phyloP scores from a whole-genome alignment of 1,284 basidiomycete genomes.

The Irpex lacteus region DNA sequence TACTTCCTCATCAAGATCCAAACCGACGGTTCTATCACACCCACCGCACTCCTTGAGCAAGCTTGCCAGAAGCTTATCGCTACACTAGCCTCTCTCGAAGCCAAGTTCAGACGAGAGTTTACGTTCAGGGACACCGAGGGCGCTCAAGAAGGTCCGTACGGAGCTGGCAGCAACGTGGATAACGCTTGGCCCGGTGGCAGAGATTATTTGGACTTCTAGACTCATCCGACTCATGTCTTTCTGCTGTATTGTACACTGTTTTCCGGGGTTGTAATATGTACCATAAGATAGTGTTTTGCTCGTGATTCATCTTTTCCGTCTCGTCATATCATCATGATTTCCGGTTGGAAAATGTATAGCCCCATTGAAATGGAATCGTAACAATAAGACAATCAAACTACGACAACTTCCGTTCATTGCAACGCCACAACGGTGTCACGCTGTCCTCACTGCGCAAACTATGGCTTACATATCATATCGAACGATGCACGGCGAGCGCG shows the following conservation, averaged over 20 bases:
- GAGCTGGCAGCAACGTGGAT: slow-evolving; percentile 39
- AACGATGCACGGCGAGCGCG: neutral
- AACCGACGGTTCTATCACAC: slow-evolving; percentile 87
- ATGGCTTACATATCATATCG: neutral
- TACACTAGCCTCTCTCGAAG: slow-evolving; percentile 64
- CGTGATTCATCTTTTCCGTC: neutral
- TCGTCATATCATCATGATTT: neutral
- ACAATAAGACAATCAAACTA: neutral
- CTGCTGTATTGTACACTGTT: neutral
- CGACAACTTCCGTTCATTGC: neutral
- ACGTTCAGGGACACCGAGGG: slow-evolving; percentile 66
- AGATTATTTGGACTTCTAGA: slow-evolving; percentile 69
- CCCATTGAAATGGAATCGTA: neutral
- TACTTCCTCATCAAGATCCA: slow-evolving; percentile 94
- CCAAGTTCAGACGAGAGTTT: slow-evolving; percentile 77
- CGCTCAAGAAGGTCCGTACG: slow-evolving; percentile 48
- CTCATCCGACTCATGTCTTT: neutral
- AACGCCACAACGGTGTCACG: neutral
- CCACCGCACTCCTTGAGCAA: slow-evolving; percentile 80
- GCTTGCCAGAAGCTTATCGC: slow-evolving; percentile 85
- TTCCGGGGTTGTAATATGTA: neutral
- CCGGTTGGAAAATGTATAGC: neutral
- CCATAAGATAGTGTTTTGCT: neutral
- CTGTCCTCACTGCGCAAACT: neutral
- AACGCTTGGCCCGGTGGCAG: slow-evolving; percentile 41